Evolutionary conservation across 495 filamentous ascomycete genomes (phyloP).

Genomic region (Penicillium tannophilum): DNA sequence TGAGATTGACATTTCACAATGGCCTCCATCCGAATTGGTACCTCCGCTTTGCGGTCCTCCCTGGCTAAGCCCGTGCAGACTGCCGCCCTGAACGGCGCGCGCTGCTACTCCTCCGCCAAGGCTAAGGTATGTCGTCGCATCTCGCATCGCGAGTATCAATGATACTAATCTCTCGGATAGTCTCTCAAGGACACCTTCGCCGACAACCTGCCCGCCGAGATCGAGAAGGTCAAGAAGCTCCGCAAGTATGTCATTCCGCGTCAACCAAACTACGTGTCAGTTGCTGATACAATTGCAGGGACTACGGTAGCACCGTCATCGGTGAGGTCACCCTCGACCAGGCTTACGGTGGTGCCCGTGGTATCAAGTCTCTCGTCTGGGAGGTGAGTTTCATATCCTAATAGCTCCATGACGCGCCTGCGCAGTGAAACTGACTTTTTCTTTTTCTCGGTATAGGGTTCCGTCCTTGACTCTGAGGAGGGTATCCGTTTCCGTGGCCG

Average conservation of each 20-base stretch:
- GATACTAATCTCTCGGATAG: constrained; percentile 49
- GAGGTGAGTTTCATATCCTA: constrained; percentile 56
- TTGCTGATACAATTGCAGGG: constrained; percentile 55
- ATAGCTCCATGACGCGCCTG: not conserved
- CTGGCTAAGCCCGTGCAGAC: constrained; percentile 64
- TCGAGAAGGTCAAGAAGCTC: constrained; percentile 98
- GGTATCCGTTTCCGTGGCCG: constrained; percentile 98
- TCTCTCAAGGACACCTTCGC: constrained; percentile 98
- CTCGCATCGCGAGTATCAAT: constrained; percentile 12
- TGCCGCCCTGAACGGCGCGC: constrained; percentile 76
- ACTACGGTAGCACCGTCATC: constrained; percentile 89
- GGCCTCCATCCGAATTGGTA: constrained; percentile 77
- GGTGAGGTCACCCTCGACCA: constrained; percentile 99
- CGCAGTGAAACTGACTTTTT: constrained; percentile 5
- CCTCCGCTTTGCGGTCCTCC: constrained; percentile 71
- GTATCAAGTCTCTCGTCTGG: constrained; percentile 98
- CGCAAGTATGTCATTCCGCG: constrained; percentile 68
- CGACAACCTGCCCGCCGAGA: constrained; percentile 89
- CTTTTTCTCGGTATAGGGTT: constrained; percentile 58
- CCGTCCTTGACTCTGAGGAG: constrained; percentile 96
- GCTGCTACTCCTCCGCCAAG: constrained; percentile 87
- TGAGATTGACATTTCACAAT: constrained; percentile 43
- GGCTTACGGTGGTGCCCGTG: constrained; percentile 98
- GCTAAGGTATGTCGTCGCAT: constrained; percentile 64
- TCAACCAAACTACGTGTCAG: constrained; percentile 1